Percentiles rank a stretch among this genome's conserved stretches.
Conservation (phyloP, 2,329 filamentous ascomycete species). For the Immersiporthe knoxdaviesiana region DNA sequence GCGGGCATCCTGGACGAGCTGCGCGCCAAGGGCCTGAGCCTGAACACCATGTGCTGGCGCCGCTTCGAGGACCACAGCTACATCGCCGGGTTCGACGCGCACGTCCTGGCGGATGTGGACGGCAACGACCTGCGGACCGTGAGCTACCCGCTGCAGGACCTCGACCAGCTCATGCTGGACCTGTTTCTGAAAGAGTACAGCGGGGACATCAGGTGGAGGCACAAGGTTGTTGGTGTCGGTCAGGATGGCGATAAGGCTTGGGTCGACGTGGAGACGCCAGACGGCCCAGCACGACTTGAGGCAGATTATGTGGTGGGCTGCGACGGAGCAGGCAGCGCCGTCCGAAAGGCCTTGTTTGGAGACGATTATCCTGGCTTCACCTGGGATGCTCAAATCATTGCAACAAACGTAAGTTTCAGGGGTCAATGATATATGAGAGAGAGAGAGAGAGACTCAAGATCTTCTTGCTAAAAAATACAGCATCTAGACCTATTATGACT, state of each 20-base stretch:
- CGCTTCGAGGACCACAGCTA: constrained; percentile 39
- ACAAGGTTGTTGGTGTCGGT: constrained; percentile 49
- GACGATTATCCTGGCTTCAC: constrained; percentile 63
- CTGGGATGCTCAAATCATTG: constrained; percentile 62
- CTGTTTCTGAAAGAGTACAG: constrained; percentile 41
- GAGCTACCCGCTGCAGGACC: constrained; percentile 47
- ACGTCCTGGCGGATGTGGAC: constrained; percentile 41
- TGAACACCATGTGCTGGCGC: constrained; percentile 47
- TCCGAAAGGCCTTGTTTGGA: constrained; percentile 56
- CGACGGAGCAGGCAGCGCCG: constrained; percentile 55
- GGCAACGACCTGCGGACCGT: constrained; percentile 46
- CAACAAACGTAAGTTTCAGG: constrained; percentile 57
- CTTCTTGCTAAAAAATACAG: not conserved
- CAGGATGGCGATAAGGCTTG: constrained; percentile 51
- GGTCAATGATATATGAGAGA: no score
- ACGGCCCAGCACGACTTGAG: constrained; percentile 41
- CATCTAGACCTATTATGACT: constrained; percentile 62
- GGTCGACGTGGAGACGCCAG: constrained; percentile 47
- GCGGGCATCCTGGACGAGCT: constrained; percentile 59
- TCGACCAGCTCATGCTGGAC: constrained; percentile 49
- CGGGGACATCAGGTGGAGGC: constrained; percentile 48
- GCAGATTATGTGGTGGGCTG: constrained; percentile 61
- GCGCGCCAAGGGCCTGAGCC: constrained; percentile 42
- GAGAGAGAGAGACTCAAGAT: no score
- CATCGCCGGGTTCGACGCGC: constrained; percentile 44